Percentiles rank a stretch among this genome's conserved stretches.
Evolutionary conservation across 441 rosid genomes (phyloP).

Genomic region (Oxalis stricta): DNA sequence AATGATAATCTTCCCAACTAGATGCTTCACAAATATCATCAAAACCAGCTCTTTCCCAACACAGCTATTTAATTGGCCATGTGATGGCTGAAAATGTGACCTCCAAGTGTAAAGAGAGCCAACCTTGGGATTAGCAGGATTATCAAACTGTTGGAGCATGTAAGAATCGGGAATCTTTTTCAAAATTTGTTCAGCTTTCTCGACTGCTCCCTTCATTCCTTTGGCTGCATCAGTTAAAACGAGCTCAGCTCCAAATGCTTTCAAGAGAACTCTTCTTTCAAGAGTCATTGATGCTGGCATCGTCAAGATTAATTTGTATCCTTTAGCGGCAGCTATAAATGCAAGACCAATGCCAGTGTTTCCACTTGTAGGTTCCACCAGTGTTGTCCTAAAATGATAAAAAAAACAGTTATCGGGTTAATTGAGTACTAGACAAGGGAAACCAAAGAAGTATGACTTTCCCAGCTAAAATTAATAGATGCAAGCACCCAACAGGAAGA

Average conservation of each 20-base stretch:
- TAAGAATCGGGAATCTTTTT: slow-evolving; percentile 59
- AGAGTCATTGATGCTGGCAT: slow-evolving; percentile 98
- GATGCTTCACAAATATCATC: too few relatives aligned
- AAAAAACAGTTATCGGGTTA: not conserved
- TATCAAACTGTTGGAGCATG: slow-evolving; percentile 92
- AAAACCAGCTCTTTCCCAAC: too few relatives aligned
- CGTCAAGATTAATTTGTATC: slow-evolving; percentile 73
- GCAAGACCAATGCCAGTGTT: slow-evolving; percentile 98
- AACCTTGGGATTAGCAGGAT: slow-evolving; percentile 97
- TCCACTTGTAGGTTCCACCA: slow-evolving; percentile 96
- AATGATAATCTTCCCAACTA: too few relatives aligned
- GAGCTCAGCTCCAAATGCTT: slow-evolving; percentile 94
- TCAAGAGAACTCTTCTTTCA: slow-evolving; percentile 85
- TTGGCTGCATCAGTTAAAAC: slow-evolving; percentile 80
- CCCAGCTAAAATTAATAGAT: too few relatives aligned
- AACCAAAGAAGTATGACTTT: not conserved
- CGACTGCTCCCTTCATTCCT: slow-evolving; percentile 90
- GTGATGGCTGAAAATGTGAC: too few relatives aligned
- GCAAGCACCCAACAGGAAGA: too few relatives aligned
- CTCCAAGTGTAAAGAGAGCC: not conserved
- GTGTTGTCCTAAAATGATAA: slow-evolving; percentile 39
- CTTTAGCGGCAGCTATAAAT: slow-evolving; percentile 86
- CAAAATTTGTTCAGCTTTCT: slow-evolving; percentile 87
- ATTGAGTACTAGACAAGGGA: not conserved
- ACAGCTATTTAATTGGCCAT: too few relatives aligned